phyloP scores from a whole-genome alignment of 345 rosid genomes.

The Eucalyptus caleyi region DNA sequence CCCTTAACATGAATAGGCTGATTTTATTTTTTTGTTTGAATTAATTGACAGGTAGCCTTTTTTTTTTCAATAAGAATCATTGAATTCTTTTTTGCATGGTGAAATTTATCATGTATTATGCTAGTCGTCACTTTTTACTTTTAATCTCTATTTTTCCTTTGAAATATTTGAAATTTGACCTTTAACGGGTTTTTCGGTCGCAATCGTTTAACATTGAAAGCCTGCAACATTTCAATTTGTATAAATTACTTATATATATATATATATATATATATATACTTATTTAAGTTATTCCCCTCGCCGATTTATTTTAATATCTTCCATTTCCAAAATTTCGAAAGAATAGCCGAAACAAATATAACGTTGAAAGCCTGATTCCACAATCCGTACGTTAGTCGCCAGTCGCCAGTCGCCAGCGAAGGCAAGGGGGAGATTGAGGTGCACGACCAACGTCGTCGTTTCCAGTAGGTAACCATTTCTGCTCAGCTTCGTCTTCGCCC shows the following conservation, averaged over 20 bases:
- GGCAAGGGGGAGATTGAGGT: neutral
- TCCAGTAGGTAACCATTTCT: neutral
- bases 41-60: neutral
- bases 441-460: neutral
- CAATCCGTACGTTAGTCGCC: too few species aligned
- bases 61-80: neutral
- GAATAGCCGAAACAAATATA: neutral
- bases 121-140: neutral
- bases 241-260: neutral
- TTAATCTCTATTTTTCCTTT: neutral
- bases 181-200: rapidly evolving
- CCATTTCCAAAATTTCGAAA: neutral
- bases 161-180: neutral
- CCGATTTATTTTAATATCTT: neutral
- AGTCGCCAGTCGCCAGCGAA: neutral
- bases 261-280: neutral
- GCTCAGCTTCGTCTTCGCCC: neutral
- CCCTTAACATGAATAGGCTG: neutral
- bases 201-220: neutral
- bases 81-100: neutral
- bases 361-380: too few species aligned
- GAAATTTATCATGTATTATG: neutral
- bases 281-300: neutral
- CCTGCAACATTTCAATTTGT: neutral
- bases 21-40: neutral